A percentile compares a stretch with the other conserved stretches of the same genome.
Evolutionary conservation across 169 alveolate species (phyloP).

Genomic region (Plasmodium coatneyi): DNA sequence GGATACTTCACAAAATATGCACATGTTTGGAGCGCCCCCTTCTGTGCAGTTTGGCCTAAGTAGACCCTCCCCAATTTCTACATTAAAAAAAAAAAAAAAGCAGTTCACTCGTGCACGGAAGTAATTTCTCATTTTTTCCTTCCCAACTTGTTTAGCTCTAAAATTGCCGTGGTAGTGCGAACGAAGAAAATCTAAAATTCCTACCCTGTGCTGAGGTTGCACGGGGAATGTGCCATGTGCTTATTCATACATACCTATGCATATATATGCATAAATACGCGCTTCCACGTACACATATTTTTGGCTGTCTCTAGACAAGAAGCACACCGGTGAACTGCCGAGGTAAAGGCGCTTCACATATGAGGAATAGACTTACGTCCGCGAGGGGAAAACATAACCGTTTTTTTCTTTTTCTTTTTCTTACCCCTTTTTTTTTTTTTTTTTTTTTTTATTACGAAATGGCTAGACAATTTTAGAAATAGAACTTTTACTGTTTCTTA

Average conservation of each 20-base stretch:
- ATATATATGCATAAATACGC: not conserved
- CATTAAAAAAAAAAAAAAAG: not conserved
- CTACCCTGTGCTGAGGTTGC: not conserved
- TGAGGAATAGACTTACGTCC: not conserved
- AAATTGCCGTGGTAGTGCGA: not conserved
- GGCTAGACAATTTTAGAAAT: not conserved
- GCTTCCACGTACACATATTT: not conserved
- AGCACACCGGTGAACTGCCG: not conserved
- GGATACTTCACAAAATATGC: not conserved
- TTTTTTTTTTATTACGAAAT: not conserved
- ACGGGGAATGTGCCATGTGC: not conserved
- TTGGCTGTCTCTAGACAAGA: conserved; percentile 25
- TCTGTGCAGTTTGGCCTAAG: not conserved
- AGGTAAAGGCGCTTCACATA: not conserved
- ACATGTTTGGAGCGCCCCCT: not conserved
- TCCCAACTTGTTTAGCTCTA: not conserved
- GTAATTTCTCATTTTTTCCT: not conserved
- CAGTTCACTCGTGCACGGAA: not conserved
- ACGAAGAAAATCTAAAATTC: not conserved
- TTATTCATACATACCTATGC: not conserved
- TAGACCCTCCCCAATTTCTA: not conserved
- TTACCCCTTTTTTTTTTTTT: not conserved
- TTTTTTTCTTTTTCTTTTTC: not conserved
- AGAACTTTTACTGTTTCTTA: not conserved
- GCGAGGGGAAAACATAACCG: not conserved